Evolutionary conservation across 1,284 basidiomycete species (phyloP), one percentile per base, ranked within the genome.

Genomic region (Sanghuangporus sanghuang): DNA sequence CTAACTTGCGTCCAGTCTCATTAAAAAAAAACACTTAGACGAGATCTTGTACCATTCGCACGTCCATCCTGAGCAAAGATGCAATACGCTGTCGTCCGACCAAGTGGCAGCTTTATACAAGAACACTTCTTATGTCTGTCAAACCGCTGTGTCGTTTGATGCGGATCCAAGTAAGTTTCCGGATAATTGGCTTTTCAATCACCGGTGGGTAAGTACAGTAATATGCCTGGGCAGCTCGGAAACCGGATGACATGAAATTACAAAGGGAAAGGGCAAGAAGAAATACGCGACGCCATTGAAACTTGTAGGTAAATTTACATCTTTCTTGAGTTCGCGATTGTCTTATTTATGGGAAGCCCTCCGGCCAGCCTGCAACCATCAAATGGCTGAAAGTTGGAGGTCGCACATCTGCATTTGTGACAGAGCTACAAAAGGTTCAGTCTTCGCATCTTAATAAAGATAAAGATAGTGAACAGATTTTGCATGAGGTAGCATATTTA

Each of bases 351-450:
- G 52, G 5, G 56, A 39, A 93, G 90, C 85, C 87, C 0, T 83
- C 86, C 63, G 93, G 92, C 1, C 74, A 80, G 57, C 81, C 80
- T 1, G 91, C 89, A 0, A 89, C 87, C 1, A 86, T 95, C 66
- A 85, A 84, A 66, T 94, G 87, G 81, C 72, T 92, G 59, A 92
- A 88, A 0, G 89, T 95, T 8, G 90, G 89, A 3, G 92, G 93
- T 1, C 79, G 92, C 14, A 94, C 93, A 0, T 90, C 89, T 1
- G 92, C 91, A 3, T 87, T 85, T 66, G 85, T 93, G 2, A 73
- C 74, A 8, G 84, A 91, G 71, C 77, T 93, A 2, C 92, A 93
- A 70, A 77, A 76, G 21, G 53, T 50, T 23, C 38, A 40, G 1
- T 8, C 59, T 40, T 27, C 23, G 8, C 44, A 61, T 62, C 46